Conservation (phyloP, 352 stramenopile genomes). For the Phytopythium boreale region DNA sequence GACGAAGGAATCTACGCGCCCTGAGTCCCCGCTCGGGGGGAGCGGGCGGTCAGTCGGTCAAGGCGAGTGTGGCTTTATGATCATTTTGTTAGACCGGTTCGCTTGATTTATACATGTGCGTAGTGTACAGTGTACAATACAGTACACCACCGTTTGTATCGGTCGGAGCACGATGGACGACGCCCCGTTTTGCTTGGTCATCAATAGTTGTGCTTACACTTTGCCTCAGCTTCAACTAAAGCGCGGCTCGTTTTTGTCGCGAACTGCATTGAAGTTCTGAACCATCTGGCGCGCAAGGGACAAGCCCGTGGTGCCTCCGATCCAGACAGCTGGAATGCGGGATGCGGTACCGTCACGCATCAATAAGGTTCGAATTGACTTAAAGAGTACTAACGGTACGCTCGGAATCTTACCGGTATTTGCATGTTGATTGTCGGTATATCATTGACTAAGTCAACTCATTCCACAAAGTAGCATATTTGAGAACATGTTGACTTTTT, state of each 20-base stretch:
- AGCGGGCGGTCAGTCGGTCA: too few species aligned
- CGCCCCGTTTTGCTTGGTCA: neutral
- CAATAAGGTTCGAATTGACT: neutral
- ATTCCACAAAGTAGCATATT: too few species aligned
- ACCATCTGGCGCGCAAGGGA: neutral
- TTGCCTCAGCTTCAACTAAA: neutral
- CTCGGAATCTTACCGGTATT: too few species aligned
- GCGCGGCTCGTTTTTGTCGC: neutral
- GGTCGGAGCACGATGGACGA: neutral
- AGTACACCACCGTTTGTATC: neutral
- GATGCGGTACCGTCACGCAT: neutral
- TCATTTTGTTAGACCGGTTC: neutral
- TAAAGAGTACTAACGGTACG: neutral
- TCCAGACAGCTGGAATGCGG: neutral
- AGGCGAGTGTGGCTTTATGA: neutral
- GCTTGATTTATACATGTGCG: neutral
- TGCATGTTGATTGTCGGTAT: too few species aligned
- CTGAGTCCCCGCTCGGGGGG: too few species aligned
- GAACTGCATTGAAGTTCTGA: slow-evolving; percentile 2
- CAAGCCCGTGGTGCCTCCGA: neutral
- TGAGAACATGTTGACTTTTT: too few species aligned
- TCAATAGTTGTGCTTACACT: neutral
- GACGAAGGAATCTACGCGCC: too few species aligned
- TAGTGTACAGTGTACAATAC: neutral
- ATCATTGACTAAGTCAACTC: too few species aligned